These are phyloP conservation scores for Alopecurus myosuroides DNA, from an alignment of 176 grass and related monocot species.

Conservation along the genomic window DNA sequence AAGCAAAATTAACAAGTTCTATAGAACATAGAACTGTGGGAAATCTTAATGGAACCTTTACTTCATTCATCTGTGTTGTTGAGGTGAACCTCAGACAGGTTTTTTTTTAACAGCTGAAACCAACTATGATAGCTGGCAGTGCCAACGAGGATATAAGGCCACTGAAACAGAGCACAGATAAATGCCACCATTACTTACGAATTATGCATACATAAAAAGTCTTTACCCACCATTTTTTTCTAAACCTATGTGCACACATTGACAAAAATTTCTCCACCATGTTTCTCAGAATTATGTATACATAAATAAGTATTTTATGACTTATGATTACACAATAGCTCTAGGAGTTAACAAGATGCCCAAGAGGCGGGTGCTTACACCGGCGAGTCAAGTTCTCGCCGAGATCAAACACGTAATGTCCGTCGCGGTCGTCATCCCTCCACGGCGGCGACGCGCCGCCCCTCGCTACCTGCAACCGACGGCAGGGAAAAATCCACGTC, in stretches of 20 bases:
- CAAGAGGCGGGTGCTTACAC: constrained; percentile 44
- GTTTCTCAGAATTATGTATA: not conserved
- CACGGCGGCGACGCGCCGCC: constrained; percentile 64
- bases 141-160: not conserved
- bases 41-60: too few species aligned
- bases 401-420: constrained; percentile 88
- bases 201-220: not conserved
- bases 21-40: not conserved
- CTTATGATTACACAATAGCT: not conserved
- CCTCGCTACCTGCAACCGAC: constrained; percentile 44
- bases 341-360: constrained; percentile 6
- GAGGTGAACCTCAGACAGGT: not conserved
- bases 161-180: not conserved
- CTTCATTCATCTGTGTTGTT: not conserved
- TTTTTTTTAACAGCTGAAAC: not conserved
- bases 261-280: not conserved
- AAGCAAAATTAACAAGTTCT: not conserved
- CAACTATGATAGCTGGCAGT: not conserved
- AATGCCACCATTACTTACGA: not conserved
- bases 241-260: not conserved
- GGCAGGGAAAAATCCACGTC: constrained; percentile 11
- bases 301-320: not conserved
- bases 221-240: not conserved
- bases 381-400: constrained; percentile 92
- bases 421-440: constrained; percentile 82